Base-by-base conservation (phyloP, 192 early-diverging fungal species). In the Mortierella claussenii region DNA sequence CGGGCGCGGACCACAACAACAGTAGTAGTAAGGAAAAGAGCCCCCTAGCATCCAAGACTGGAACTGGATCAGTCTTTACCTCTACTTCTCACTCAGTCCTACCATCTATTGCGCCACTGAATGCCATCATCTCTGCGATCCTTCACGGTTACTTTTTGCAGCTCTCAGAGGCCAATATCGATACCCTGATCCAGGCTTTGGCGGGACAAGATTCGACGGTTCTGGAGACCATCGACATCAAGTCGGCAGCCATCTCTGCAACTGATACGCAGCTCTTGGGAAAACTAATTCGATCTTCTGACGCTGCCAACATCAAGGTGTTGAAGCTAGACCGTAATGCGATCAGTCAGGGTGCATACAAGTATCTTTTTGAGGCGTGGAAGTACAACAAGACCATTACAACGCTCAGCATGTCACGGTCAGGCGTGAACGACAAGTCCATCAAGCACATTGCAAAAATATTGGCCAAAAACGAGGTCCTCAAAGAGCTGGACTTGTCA, bases 381-480 rank as follows among this genome's bases (percentile, higher is more conserved):
- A 54, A 55, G 33, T 28, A 31, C 26, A 84, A 82, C 61, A 42
- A 47, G 5, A 68, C 69, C 0, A 59, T 84, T 1, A 63, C 61
- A 8, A 28, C 55, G 0, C 36, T 84, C 26, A 79, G 61, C 33
- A 53, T 84, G 6, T 20, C 33, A n/a, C 58, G 68, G 27, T 67
- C 81, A 3, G 55, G 46, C 2, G 73, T 84, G 17, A 73, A 78
- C 45, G 82, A 84, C 65, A 76, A 83, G 51, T 55, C 55, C 0
- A 42, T 73, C 42, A 70, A 73, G 52, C 53, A 67, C n/a, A 27
- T 84, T 9, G 55, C 66, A 10, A 80, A 69, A 27, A 43, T 53
- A 27, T 30, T 84, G 8, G 36, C 30, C 30, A 66, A 65, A 45
- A 79, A 59, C 45, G 34, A 23, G 17, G 47, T 69, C 0, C 12